phyloP scores from a whole-genome alignment of 768 basidiomycete genomes.

The Lentinula sp. region DNA sequence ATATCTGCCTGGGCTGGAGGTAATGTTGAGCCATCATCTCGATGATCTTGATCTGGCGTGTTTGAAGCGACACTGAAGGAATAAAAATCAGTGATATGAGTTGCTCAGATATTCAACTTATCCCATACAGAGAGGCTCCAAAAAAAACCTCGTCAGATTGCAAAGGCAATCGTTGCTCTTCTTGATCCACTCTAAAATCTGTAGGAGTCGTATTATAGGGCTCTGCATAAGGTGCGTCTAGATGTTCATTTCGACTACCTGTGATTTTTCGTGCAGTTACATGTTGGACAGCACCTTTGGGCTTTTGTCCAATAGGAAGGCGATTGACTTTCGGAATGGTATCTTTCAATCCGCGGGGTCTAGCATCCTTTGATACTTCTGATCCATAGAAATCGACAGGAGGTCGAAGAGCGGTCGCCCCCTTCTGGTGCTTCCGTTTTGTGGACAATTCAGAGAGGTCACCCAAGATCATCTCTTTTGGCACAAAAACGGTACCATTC shows the following conservation, averaged over 20 bases:
- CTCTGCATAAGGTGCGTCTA: neutral
- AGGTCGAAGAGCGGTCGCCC: neutral
- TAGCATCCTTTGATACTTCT: neutral
- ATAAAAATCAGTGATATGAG: too few relatives aligned
- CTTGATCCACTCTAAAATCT: neutral
- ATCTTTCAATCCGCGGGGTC: neutral
- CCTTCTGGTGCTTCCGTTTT: neutral
- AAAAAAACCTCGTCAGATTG: neutral
- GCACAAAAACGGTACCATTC: neutral
- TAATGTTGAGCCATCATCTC: neutral
- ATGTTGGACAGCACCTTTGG: conserved; percentile 13
- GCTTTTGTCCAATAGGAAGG: neutral
- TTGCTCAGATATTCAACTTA: too few relatives aligned
- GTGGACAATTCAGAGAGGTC: neutral
- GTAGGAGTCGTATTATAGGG: neutral
- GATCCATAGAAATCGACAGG: neutral
- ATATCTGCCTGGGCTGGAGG: neutral
- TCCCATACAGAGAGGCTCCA: too few relatives aligned
- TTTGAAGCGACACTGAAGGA: too few relatives aligned
- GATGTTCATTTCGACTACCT: neutral
- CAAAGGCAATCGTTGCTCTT: neutral
- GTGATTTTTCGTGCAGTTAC: neutral
- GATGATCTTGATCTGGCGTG: neutral
- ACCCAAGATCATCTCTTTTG: neutral
- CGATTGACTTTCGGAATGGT: neutral